Evolutionary conservation across 441 rosid species (phyloP).

Genomic region (Eruca vesicaria): DNA sequence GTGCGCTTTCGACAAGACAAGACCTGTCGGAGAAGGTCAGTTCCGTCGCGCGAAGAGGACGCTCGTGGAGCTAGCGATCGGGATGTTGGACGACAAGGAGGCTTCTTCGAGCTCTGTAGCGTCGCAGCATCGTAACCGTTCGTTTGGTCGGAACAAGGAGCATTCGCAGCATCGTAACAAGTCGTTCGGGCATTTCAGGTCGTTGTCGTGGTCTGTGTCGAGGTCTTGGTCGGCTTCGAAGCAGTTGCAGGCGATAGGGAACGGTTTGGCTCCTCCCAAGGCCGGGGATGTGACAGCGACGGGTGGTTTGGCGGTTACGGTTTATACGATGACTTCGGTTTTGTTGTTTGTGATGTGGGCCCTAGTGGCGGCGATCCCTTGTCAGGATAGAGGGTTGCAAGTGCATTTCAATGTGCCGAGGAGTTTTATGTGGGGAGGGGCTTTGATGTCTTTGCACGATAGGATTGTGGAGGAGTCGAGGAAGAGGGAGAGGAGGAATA

Average conservation of each 20-base stretch:
- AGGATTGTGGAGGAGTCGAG: conserved; percentile 75
- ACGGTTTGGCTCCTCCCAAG: conserved; percentile 54
- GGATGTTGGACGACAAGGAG: conserved; percentile 85
- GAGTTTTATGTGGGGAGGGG: conserved; percentile 62
- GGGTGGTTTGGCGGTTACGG: conserved; percentile 56
- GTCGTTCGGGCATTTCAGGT: conserved; percentile 63
- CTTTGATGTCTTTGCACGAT: conserved; percentile 63
- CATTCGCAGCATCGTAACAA: conserved; percentile 37
- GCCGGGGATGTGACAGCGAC: conserved; percentile 54
- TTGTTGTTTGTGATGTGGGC: conserved; percentile 87
- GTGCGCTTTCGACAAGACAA: conserved; percentile 53
- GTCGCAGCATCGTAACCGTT: conserved; percentile 61
- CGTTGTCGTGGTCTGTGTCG: conserved; percentile 89
- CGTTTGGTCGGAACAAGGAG: conserved; percentile 64
- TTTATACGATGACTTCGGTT: conserved; percentile 64
- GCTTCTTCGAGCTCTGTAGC: conserved; percentile 43
- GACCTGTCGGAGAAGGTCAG: conserved; percentile 74
- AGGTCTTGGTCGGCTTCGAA: conserved; percentile 90
- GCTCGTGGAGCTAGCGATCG: conserved; percentile 64
- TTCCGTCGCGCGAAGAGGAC: conserved; percentile 87
- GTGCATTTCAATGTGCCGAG: conserved; percentile 70
- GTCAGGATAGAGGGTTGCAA: conserved; percentile 87
- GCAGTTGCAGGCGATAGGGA: conserved; percentile 84
- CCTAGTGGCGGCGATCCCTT: conserved; percentile 87
- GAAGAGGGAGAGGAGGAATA: conserved; percentile 73